Evolutionary conservation across 352 stramenopile genomes (phyloP).

Genomic region (Achlya hypogyna): DNA sequence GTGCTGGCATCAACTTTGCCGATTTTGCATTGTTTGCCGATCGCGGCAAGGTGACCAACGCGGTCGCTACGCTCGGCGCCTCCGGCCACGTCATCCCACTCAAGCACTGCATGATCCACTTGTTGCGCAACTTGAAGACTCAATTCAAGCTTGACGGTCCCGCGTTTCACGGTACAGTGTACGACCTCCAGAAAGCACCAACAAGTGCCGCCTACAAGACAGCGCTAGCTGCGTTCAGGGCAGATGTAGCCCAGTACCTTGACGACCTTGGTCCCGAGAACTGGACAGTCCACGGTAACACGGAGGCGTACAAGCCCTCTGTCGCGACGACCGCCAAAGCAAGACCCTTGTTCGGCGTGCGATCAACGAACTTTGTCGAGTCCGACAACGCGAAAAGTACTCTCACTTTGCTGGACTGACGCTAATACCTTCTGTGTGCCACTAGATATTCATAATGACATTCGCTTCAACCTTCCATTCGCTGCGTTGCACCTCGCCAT

Average conservation of each 20-base stretch:
- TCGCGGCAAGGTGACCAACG: background rate
- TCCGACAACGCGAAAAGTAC: background rate
- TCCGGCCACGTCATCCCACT: background rate
- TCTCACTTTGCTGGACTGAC: background rate
- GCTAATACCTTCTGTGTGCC: background rate
- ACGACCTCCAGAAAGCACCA: background rate
- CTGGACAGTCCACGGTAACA: background rate
- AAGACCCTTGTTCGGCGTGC: background rate
- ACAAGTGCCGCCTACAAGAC: background rate
- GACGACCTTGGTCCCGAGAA: background rate
- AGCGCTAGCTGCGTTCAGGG: background rate
- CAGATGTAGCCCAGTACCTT: background rate
- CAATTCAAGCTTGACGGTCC: background rate
- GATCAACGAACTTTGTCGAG: background rate
- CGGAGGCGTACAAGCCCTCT: background rate
- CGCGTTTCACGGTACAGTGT: background rate
- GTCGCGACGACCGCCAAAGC: background rate
- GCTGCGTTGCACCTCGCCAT: background rate
- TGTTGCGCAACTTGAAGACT: background rate
- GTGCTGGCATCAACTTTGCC: background rate
- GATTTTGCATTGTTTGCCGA: background rate
- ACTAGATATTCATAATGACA: background rate
- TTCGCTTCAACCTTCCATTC: background rate
- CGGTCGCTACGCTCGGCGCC: background rate
- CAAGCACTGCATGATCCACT: background rate